Base-by-base conservation (phyloP, 345 rosid genomes). In the Alliaria petiolata region DNA sequence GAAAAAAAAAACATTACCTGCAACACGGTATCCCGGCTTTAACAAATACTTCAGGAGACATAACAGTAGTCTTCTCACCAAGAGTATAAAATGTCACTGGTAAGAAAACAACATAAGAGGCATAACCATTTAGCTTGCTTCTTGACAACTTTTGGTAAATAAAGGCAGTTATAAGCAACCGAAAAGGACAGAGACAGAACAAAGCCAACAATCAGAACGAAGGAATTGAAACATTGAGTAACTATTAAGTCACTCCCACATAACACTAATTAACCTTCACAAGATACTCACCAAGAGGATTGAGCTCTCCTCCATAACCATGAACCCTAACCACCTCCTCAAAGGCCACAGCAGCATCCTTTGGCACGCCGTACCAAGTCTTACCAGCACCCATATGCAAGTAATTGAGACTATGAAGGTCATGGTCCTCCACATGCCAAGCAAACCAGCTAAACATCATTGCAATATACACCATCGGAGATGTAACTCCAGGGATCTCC, bases 391-490 rank as follows among this genome's bases (percentile, higher is more conserved):
- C 99, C 84, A 85, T 82, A 80, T 95, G 99, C 92, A 95, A 69
- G 81, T 95, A 95, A 83, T 91, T 95, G 72, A 95, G 85, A 87
- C 99, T 95, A 64, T 95, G 99, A 59, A 95, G 83, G 76, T 95
- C 97, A 70, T 95, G 97, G 74, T 95, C 99, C 82, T 95, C 99
- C 1, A 87, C 96, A 70, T 95, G 99, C 99, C 99, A 95, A 80
- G 99, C 99, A 55, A 91, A 95, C 99, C 97, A 95, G 73, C 99
- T 95, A 74, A 95, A 95, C 87, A 91, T 75, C 97, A 95, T 95
- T 28, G 97, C 99, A 33, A 95, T 43, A 65, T 95, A 95, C 34
- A 95, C 91, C 99, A 95, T 95, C 0, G 99, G 97, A 9, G 99
- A 95, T 52, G 99, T 95, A 34, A 91, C 99, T 31, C 99, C 99